Evolutionary conservation across 1,284 basidiomycete species (phyloP).

Genomic region (Sporisorium iseilematis-ciliati): DNA sequence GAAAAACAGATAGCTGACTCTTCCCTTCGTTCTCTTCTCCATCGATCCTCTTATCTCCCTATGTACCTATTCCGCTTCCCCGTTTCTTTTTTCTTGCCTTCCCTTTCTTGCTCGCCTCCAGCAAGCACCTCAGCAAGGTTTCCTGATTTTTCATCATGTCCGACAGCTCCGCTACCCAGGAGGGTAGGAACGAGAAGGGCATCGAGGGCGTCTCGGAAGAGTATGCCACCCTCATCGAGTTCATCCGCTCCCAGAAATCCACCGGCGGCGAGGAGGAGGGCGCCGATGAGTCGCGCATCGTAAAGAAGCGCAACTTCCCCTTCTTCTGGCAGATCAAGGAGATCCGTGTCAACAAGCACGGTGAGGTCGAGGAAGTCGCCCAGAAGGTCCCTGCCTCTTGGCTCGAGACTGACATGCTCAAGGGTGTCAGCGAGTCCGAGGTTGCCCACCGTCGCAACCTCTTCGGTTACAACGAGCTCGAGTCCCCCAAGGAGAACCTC

Average conservation of each 20-base stretch:
- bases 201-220: slow-evolving; percentile 58
- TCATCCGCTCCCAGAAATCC: slow-evolving; percentile 65
- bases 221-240: slow-evolving; percentile 65
- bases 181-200: slow-evolving; percentile 52
- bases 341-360: slow-evolving; percentile 69
- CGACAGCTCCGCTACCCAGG: slow-evolving; percentile 56
- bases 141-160: slow-evolving; percentile 36
- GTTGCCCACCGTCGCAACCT: slow-evolving; percentile 68
- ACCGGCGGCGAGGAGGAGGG: slow-evolving; percentile 56
- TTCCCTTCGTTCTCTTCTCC: background rate
- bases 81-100: background rate
- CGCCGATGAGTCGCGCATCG: slow-evolving; percentile 57
- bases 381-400: slow-evolving; percentile 68
- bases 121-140: slow-evolving; percentile 3
- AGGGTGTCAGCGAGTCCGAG: slow-evolving; percentile 72
- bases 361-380: slow-evolving; percentile 66
- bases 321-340: slow-evolving; percentile 67
- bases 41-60: background rate
- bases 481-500: slow-evolving; percentile 71
- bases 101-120: background rate
- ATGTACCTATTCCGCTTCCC: no score
- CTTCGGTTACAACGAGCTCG: slow-evolving; percentile 71
- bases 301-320: slow-evolving; percentile 66
- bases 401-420: slow-evolving; percentile 73
- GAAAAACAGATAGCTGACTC: no score